A percentile compares a stretch with the other conserved stretches of the same genome.
Conservation (phyloP, 2,329 filamentous ascomycete species). For the Monilinia laxa region DNA sequence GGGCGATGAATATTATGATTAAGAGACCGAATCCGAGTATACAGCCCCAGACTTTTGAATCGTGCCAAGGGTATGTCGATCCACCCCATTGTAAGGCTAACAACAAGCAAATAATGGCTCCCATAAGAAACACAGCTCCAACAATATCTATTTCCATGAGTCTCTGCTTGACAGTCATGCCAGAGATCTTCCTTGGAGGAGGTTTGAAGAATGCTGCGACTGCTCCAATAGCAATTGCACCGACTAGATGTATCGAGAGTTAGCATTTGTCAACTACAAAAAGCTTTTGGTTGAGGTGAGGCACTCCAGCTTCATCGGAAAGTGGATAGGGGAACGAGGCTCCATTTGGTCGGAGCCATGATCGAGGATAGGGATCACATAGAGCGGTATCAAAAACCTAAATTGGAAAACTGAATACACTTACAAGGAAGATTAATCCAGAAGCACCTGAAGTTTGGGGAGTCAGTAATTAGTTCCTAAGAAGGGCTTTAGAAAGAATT, state of each 20-base stretch:
- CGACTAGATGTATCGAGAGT: slow-evolving; percentile 44
- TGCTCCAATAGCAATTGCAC: slow-evolving; percentile 43
- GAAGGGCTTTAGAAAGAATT: neutral
- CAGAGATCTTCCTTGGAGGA: slow-evolving; percentile 39
- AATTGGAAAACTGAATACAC: neutral
- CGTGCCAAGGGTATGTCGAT: slow-evolving; percentile 46
- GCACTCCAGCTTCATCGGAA: neutral
- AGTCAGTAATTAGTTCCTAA: neutral
- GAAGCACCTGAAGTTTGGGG: slow-evolving; percentile 31
- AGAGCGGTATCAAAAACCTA: neutral
- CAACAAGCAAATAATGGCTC: slow-evolving; percentile 46
- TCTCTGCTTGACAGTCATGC: slow-evolving; percentile 41
- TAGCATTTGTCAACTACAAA: neutral
- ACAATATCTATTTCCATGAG: slow-evolving; percentile 50
- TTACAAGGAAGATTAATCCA: slow-evolving; percentile 43
- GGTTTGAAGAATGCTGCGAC: slow-evolving; percentile 48
- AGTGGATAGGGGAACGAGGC: neutral
- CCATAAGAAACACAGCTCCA: slow-evolving; percentile 49
- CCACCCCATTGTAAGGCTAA: slow-evolving; percentile 52
- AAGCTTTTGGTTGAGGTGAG: slow-evolving; percentile 24
- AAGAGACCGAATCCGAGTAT: slow-evolving; percentile 44
- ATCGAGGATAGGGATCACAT: no score
- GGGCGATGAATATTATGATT: slow-evolving; percentile 42
- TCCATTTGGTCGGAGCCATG: neutral
- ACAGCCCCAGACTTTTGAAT: slow-evolving; percentile 46